Evolutionary conservation across 192 early-diverging fungal genomes (phyloP), one percentile per base, ranked within the genome.

Genomic region (Coemansia sp.): DNA sequence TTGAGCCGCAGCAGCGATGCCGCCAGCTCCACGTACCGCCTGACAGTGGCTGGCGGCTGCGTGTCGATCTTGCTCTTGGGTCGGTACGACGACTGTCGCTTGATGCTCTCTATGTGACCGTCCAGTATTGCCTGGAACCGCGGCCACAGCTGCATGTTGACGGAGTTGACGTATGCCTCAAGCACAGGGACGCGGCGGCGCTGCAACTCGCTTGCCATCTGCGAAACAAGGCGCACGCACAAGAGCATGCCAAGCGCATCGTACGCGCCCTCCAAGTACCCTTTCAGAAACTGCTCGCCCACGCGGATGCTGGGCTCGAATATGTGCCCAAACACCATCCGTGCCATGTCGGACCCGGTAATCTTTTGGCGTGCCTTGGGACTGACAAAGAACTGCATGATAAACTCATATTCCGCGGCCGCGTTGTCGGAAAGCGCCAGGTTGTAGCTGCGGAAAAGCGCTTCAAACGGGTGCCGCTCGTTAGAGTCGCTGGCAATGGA

Each of bases 71-170:
- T 77, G 36, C 91, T 65, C 67, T 88, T 91, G 32, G 77, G 85
- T 38, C 81, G 73, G 9, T 88, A 36, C 38, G 63, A 59, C 17
- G 65, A 82, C 67, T 89, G 85, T 38, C 93, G 95, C 54, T 89
- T 89, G 35, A 95, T 73, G 65, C 93, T 95, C 60, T 99, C 95
- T 9, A 95, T 89, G 69, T 99, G 95, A 73, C 91, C 73, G 67
- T 93, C 91, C 64, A 99, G 89, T 9, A 99, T 80, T 17, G 83
- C 69, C 61, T 89, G 87, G 69, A 92, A 92, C 14, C 92, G 80
- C 46, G 95, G 95, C 95, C 95, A 97, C 29, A 99, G 81, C 22
- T 92, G 75, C 91, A 97, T 99, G 71, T 95, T 97, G 52, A 88
- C 87, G 22, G 90, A 85, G 76, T 96, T 96, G 36, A 90, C 85